Conservation (phyloP, 352 stramenopile genomes). For the Peronospora destructor region DNA sequence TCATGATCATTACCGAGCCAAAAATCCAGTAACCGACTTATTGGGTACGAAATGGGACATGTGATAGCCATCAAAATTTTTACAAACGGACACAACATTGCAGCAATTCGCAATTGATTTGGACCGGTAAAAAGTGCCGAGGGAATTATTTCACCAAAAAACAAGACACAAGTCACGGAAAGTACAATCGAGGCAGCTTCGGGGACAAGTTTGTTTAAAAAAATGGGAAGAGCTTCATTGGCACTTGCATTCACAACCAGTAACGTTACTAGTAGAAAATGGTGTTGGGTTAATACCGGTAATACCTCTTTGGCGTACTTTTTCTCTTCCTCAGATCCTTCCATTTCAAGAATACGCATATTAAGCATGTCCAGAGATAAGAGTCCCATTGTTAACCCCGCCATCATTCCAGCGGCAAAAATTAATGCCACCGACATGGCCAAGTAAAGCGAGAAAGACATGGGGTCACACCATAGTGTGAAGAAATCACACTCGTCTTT, state of each 20-base stretch:
- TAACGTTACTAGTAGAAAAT: constrained; percentile 92
- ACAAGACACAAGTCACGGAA: constrained; percentile 92
- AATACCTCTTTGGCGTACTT: constrained; percentile 69
- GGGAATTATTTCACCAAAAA: constrained; percentile 96
- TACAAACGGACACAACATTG: constrained; percentile 78
- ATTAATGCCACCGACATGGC: constrained; percentile 44
- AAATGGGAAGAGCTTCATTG: constrained; percentile 92
- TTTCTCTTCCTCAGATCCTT: constrained; percentile 73
- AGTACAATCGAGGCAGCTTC: constrained; percentile 88
- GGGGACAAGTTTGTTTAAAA: constrained; percentile 87
- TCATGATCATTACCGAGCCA: constrained; percentile 79
- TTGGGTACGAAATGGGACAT: constrained; percentile 87
- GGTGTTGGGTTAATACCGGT: constrained; percentile 86
- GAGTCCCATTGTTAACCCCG: constrained; percentile 69
- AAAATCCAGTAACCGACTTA: constrained; percentile 87
- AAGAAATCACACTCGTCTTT: constrained; percentile 43
- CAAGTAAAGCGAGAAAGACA: constrained; percentile 53
- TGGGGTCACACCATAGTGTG: constrained; percentile 54
- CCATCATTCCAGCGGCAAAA: constrained; percentile 57
- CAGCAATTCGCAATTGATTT: constrained; percentile 86
- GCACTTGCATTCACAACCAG: constrained; percentile 91
- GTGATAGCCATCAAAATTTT: constrained; percentile 82
- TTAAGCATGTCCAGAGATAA: constrained; percentile 79
- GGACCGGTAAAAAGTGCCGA: constrained; percentile 53
- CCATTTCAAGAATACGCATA: constrained; percentile 70